Base-by-base conservation (phyloP, 2,329 filamentous ascomycete species). In the Exophiala mesophila region DNA sequence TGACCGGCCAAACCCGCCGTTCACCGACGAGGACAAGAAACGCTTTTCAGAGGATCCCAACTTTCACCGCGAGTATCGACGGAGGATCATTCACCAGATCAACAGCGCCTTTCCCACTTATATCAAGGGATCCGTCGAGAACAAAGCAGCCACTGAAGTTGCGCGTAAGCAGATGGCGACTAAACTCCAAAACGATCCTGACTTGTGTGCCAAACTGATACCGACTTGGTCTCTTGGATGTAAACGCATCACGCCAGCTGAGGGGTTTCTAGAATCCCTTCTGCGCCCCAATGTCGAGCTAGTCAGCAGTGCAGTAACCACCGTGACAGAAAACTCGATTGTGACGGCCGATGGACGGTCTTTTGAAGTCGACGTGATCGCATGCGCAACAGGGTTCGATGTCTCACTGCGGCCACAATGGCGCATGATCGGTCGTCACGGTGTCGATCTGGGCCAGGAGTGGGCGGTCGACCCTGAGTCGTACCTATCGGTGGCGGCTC, bases 301-400 rank as follows among this genome's bases (percentile, higher is more conserved):
- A 62, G 64, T 1, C 19, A 41, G 31, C 1, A 68, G 65, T 38
- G 58, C 66, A 33, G 53, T 59, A 35, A 31, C 44, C 47, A 54
- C n/a, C 48, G 54, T 15, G 41, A 56, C 16, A 50, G 56, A 7
- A 55, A 56, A 33, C 43, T 57, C 4, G 55, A 32, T 44, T 26
- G 10, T 41, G 21, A 52, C 54, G n/a, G 48, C 47, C 1, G 54
- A 56, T 15, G 56, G 54, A 1, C 26, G 51, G 7, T 43, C 36
- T 1, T 51, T 49, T 12, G 46, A 61, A 24, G 53, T 59, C 19
- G 58, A 61, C 18, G 24, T 60, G 2, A 57, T 62, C 24, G 36
- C 64, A 39, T 67, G 65, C 47, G 64, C 65, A 4, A 68, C 64
- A 7, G 64, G 66, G 1, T 68, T 66, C 36, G 59, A 67, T 36